Evolutionary conservation across 441 rosid genomes (phyloP).

Genomic region (Eugenia klotzschiana): DNA sequence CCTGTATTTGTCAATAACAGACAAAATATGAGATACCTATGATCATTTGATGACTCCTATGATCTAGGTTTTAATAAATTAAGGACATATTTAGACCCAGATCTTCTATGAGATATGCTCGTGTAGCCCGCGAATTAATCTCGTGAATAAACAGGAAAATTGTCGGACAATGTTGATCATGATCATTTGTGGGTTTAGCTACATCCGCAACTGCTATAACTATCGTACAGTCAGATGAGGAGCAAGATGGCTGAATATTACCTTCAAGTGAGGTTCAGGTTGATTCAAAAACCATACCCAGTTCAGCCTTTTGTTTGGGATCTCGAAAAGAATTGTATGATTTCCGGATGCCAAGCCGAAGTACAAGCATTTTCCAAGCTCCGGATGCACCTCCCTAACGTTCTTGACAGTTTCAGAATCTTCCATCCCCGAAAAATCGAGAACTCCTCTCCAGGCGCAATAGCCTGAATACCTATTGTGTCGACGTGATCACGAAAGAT

Average conservation of each 20-base stretch:
- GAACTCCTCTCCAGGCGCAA: not conserved
- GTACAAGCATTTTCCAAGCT: not conserved
- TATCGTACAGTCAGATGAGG: not conserved
- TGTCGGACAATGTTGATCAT: not conserved
- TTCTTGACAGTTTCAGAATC: not conserved
- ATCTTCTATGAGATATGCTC: not conserved
- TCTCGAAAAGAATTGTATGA: not conserved
- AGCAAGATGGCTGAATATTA: not conserved
- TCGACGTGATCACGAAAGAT: not conserved
- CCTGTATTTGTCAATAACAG: not conserved
- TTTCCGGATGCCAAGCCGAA: not conserved
- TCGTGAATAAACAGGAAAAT: not conserved
- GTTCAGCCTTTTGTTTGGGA: not conserved
- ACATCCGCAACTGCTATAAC: not conserved
- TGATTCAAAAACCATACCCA: not conserved
- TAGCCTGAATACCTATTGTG: not conserved
- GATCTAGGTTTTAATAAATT: not conserved
- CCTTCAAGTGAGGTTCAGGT: not conserved
- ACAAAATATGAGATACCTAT: not conserved
- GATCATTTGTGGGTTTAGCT: not conserved
- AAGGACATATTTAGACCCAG: not conserved
- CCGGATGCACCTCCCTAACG: not conserved
- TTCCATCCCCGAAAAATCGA: not conserved
- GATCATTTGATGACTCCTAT: not conserved
- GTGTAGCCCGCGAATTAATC: not conserved